Conservation (phyloP, 73 alveolate genomes). For the Tetrahymena elliotti region DNA sequence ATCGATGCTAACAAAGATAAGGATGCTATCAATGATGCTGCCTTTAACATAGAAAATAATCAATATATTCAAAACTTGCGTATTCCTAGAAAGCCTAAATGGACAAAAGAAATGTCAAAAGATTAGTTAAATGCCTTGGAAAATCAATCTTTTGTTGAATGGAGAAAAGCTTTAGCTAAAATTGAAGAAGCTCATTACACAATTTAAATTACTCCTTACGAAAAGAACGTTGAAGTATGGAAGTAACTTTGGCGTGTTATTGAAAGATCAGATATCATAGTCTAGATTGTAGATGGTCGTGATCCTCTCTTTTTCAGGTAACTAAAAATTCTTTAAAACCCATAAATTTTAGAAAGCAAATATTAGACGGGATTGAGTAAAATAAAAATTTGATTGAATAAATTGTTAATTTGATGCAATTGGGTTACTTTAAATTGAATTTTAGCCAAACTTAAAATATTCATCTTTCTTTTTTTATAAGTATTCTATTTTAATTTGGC, state of each 20-base stretch:
- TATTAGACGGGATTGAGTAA: slow-evolving; percentile 47
- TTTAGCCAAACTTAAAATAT: neutral
- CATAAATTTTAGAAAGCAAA: slow-evolving; percentile 58
- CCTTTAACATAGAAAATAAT: slow-evolving; percentile 10
- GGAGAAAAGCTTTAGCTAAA: slow-evolving; percentile 95
- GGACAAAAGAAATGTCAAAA: slow-evolving; percentile 78
- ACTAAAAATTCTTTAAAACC: slow-evolving; percentile 86
- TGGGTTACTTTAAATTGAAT: neutral
- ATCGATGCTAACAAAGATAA: slow-evolving; percentile 16
- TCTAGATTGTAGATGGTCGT: slow-evolving; percentile 96
- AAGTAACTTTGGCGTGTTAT: slow-evolving; percentile 96
- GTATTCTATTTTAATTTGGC: neutral
- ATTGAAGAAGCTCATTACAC: slow-evolving; percentile 88
- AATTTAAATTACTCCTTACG: slow-evolving; percentile 94
- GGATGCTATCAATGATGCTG: neutral
- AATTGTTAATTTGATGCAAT: neutral
- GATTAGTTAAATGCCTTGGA: slow-evolving; percentile 75
- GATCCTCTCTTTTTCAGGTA: slow-evolving; percentile 91
- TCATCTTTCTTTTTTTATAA: too few species aligned
- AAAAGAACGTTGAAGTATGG: slow-evolving; percentile 97
- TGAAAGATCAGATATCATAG: slow-evolving; percentile 80
- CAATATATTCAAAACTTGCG: slow-evolving; percentile 5
- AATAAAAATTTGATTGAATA: slow-evolving; percentile 21
- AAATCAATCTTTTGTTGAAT: slow-evolving; percentile 83
- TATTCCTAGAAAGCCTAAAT: slow-evolving; percentile 91